A percentile compares a stretch with the other conserved stretches of the same genome.
These are phyloP conservation scores for Phytomonas sp. DNA, from an alignment of 208 protist genomes.

Conservation along the genomic window DNA sequence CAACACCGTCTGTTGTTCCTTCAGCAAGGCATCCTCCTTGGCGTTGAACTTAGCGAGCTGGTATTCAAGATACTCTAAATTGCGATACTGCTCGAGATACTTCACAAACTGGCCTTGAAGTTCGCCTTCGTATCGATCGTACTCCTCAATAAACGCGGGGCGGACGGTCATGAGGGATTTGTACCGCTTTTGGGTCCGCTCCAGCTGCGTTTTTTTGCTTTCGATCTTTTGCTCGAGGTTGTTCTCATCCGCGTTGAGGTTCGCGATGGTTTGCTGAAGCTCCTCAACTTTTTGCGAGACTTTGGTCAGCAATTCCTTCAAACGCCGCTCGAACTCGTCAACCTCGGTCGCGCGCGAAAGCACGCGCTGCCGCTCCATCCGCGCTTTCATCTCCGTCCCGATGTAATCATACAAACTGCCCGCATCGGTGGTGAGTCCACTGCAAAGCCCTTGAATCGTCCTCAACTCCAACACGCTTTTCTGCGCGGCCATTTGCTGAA, in stretches of 20 bases:
- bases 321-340: constrained; percentile 86
- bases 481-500: constrained; percentile 83
- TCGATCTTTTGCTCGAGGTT: constrained; percentile 93
- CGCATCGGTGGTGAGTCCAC: constrained; percentile 82
- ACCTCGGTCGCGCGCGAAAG: constrained; percentile 81
- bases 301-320: constrained; percentile 64
- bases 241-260: constrained; percentile 84
- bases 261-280: constrained; percentile 75
- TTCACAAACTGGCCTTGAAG: constrained; percentile 87
- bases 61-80: constrained; percentile 91
- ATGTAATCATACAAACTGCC: constrained; percentile 87
- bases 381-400: constrained; percentile 62
- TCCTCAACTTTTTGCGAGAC: constrained; percentile 78
- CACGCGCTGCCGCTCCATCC: constrained; percentile 69
- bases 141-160: constrained; percentile 92
- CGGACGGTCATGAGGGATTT: constrained; percentile 82
- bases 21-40: constrained; percentile 71
- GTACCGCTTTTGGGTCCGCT: constrained; percentile 89
- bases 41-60: constrained; percentile 85
- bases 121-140: constrained; percentile 88
- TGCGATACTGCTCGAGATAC: constrained; percentile 92
- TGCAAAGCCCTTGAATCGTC: constrained; percentile 82
- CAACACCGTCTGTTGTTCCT: constrained; percentile 83
- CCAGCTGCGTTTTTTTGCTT: constrained; percentile 91
- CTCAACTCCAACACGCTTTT: constrained; percentile 80